Percentiles rank a stretch among this genome's conserved stretches.
phyloP scores from a whole-genome alignment of 2,329 filamentous ascomycete genomes.

The Myriosclerotinia scirpicola region DNA sequence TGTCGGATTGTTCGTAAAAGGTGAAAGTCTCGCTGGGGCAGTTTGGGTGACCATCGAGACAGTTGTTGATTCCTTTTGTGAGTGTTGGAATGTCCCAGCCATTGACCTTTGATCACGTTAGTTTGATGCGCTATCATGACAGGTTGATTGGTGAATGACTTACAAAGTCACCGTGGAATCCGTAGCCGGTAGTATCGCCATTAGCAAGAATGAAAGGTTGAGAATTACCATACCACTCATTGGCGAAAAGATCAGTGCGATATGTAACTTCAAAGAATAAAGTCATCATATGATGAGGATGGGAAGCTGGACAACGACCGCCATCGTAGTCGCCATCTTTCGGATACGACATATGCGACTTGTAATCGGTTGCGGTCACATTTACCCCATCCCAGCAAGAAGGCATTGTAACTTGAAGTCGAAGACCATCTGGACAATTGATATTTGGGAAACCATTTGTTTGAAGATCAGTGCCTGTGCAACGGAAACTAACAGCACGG shows the following conservation, averaged over 20 bases:
- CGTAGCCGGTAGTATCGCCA: constrained; percentile 24
- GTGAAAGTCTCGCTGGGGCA: constrained; percentile 15
- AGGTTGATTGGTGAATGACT: neutral
- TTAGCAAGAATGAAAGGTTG: constrained; percentile 32
- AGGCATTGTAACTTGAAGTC: constrained; percentile 58
- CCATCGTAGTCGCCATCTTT: constrained; percentile 40
- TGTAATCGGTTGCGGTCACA: constrained; percentile 55
- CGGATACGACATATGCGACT: constrained; percentile 57
- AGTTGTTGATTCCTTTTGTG: constrained; percentile 21
- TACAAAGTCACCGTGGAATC: constrained; percentile 26
- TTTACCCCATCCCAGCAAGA: constrained; percentile 61
- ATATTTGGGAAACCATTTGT: constrained; percentile 55
- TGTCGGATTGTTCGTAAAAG: constrained; percentile 22
- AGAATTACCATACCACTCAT: constrained; percentile 61
- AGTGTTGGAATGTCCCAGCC: constrained; percentile 22
- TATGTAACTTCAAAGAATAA: constrained; percentile 62
- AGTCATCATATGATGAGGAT: constrained; percentile 56
- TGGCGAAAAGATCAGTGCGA: constrained; percentile 54
- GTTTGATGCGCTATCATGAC: neutral
- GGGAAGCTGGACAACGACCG: constrained; percentile 51
- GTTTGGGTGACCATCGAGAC: constrained; percentile 13
- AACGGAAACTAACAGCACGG: constrained; percentile 48
- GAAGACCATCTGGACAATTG: constrained; percentile 53
- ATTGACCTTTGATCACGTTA: constrained; percentile 16
- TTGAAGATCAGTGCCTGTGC: constrained; percentile 48